These are phyloP conservation scores for Agaricales sp. DNA, from an alignment of 1,284 basidiomycete genomes.

Conservation along the genomic window DNA sequence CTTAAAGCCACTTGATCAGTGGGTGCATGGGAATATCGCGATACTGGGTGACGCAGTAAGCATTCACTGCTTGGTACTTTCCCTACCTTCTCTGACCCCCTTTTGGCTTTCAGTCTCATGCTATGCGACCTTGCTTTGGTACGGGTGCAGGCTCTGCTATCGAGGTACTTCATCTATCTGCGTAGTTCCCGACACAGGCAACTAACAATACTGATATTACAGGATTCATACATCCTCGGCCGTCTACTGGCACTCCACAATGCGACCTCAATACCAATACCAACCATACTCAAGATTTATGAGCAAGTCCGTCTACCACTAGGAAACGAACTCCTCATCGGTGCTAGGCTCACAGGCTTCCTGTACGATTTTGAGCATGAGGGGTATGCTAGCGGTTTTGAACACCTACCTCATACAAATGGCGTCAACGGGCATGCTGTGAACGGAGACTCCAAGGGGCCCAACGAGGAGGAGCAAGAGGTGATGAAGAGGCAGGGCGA, in stretches of 20 bases:
- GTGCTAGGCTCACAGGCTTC: background rate
- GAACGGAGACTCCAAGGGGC: background rate
- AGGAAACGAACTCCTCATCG: slow-evolving; percentile 1
- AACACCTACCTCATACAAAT: background rate
- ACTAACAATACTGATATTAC: background rate
- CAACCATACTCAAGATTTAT: slow-evolving; percentile 12
- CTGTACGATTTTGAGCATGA: background rate
- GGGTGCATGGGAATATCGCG: slow-evolving; percentile 22
- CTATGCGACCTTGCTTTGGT: slow-evolving; percentile 26
- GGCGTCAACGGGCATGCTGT: background rate
- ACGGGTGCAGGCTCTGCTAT: slow-evolving; percentile 26
- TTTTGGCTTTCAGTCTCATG: slow-evolving; percentile 19
- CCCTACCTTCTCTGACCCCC: no score
- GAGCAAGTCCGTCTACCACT: slow-evolving; percentile 12
- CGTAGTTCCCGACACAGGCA: background rate
- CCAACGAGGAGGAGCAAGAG: background rate
- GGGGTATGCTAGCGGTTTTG: background rate
- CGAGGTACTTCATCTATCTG: slow-evolving; percentile 15
- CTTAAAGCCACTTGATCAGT: slow-evolving; percentile 22
- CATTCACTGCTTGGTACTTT: slow-evolving; percentile 11
- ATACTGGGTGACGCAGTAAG: slow-evolving; percentile 33
- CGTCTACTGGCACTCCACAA: slow-evolving; percentile 18
- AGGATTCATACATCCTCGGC: slow-evolving; percentile 26
- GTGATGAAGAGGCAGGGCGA: background rate
- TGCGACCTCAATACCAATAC: slow-evolving; percentile 9